phyloP scores from a whole-genome alignment of 768 basidiomycete genomes.

The Clitopilus passeckerianus region DNA sequence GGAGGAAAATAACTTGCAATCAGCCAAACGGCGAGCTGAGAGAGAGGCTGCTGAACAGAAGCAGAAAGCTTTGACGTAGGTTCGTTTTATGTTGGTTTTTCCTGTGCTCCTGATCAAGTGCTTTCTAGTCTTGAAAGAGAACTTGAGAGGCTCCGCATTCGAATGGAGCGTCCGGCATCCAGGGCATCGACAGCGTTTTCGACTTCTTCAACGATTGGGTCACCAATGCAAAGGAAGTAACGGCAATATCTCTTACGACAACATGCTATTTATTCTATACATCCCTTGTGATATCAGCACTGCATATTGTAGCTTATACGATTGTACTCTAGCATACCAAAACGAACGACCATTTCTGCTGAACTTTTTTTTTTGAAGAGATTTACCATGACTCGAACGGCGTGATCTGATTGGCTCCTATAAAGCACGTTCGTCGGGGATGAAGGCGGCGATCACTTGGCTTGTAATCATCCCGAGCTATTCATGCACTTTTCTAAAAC shows the following conservation, averaged over 20 bases:
- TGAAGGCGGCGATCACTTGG: not conserved
- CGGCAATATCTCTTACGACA: not conserved
- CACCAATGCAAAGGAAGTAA: conserved; percentile 26
- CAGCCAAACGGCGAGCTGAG: conserved; percentile 72
- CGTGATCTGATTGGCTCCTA: not conserved
- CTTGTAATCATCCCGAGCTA: not conserved
- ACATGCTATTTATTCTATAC: not conserved
- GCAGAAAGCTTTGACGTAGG: conserved; percentile 65
- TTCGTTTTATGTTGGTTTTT: not conserved
- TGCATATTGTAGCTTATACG: not conserved
- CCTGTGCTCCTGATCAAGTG: conserved; percentile 2
- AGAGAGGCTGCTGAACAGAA: conserved; percentile 72
- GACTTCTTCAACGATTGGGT: not conserved
- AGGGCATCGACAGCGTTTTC: conserved; percentile 16
- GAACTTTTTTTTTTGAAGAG: too few species aligned
- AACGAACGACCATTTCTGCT: not conserved
- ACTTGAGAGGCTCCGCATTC: conserved; percentile 62
- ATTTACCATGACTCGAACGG: not conserved
- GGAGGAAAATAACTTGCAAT: conserved; percentile 58
- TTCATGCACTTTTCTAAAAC: conserved; percentile 74
- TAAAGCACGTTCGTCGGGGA: conserved; percentile 7
- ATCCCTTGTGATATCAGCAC: not conserved
- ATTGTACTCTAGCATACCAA: not conserved
- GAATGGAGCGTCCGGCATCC: conserved; percentile 54
- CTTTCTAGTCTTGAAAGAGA: conserved; percentile 53